Conservation (phyloP, 768 basidiomycete genomes). For the Gloeopeniophorella convolvens region DNA sequence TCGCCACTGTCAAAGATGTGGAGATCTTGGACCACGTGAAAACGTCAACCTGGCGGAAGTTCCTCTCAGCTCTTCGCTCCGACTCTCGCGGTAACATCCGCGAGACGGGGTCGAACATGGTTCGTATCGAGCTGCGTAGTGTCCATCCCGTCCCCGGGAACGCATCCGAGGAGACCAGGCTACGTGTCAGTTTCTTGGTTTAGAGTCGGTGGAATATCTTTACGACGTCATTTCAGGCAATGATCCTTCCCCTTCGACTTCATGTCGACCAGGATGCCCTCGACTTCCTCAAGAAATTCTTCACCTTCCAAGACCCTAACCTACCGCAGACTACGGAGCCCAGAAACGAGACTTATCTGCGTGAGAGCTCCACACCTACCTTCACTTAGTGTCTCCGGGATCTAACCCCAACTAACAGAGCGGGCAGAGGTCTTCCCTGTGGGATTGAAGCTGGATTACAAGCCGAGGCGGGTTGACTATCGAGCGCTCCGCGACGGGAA, state of each 20-base stretch:
- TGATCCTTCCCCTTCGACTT: constrained; percentile 81
- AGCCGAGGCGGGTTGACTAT: constrained; percentile 95
- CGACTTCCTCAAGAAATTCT: constrained; percentile 96
- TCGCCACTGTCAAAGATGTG: constrained; percentile 61
- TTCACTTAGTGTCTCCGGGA: too few species aligned
- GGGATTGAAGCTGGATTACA: constrained; percentile 95
- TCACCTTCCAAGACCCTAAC: constrained; percentile 72
- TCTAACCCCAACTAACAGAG: too few species aligned
- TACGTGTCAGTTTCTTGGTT: constrained; percentile 49
- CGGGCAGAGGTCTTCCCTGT: constrained; percentile 93
- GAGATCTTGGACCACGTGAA: constrained; percentile 97
- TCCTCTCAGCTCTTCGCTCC: constrained; percentile 77
- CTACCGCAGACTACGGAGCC: constrained; percentile 33
- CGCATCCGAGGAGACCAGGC: constrained; percentile 66
- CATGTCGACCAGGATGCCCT: constrained; percentile 98
- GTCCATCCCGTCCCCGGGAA: constrained; percentile 67
- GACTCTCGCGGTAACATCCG: constrained; percentile 85
- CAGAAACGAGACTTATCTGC: constrained; percentile 60
- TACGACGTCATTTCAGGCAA: constrained; percentile 48
- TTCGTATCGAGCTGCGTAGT: constrained; percentile 71
- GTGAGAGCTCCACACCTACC: too few species aligned
- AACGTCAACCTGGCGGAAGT: constrained; percentile 98
- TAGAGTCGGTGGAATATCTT: not conserved
- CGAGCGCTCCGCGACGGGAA: constrained; percentile 81
- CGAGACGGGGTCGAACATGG: constrained; percentile 91